These are phyloP conservation scores for Aureobasidium sp. DNA, from an alignment of 2,329 filamentous ascomycete genomes.

Conservation along the genomic window DNA sequence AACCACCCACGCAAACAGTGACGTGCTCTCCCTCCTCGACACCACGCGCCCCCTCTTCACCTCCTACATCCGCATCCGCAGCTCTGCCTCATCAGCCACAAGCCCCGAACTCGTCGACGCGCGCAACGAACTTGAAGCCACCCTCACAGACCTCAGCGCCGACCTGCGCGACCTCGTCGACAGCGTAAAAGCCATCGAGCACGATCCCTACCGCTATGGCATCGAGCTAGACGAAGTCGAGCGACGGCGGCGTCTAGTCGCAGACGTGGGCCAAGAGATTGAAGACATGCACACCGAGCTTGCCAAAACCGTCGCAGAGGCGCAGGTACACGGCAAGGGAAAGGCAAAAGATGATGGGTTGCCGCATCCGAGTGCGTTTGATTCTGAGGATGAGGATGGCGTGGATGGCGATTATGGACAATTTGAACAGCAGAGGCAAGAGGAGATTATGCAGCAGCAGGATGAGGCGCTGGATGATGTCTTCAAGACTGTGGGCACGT, in stretches of 20 bases:
- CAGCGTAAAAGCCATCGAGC: slow-evolving; percentile 80
- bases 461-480: slow-evolving; percentile 89
- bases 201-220: slow-evolving; percentile 79
- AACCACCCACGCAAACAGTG: slow-evolving; percentile 48
- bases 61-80: slow-evolving; percentile 92
- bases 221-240: slow-evolving; percentile 75
- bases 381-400: slow-evolving; percentile 34
- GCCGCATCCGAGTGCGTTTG: slow-evolving; percentile 54
- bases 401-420: slow-evolving; percentile 53
- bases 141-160: slow-evolving; percentile 64
- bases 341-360: slow-evolving; percentile 46
- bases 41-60: slow-evolving; percentile 80
- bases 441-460: slow-evolving; percentile 89
- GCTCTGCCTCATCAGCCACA: slow-evolving; percentile 61
- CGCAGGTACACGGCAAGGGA: slow-evolving; percentile 28
- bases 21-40: slow-evolving; percentile 77
- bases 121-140: slow-evolving; percentile 69
- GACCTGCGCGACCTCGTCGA: slow-evolving; percentile 85
- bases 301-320: slow-evolving; percentile 48
- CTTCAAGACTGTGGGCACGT: slow-evolving; percentile 84
- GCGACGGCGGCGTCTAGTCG: slow-evolving; percentile 72
- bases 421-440: slow-evolving; percentile 86
- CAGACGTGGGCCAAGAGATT: slow-evolving; percentile 82
- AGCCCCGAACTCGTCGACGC: slow-evolving; percentile 65
- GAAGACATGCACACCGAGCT: slow-evolving; percentile 85